Conservation (phyloP, 352 stramenopile genomes). For the Pythium inflatum region DNA sequence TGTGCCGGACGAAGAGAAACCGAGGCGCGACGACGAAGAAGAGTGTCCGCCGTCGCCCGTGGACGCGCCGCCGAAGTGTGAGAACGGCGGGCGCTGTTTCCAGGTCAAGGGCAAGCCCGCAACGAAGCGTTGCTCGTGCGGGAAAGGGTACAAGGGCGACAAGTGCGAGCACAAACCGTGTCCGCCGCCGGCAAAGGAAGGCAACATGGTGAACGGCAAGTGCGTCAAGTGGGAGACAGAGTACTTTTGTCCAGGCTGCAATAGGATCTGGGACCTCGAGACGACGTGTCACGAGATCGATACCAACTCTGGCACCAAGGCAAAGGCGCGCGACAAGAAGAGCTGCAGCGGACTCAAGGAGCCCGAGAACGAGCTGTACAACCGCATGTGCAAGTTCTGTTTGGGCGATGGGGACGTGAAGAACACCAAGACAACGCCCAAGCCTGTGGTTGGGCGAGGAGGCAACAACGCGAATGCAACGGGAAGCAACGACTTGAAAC, state of each 20-base stretch:
- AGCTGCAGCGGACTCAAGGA: background rate
- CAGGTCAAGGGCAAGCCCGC: slow-evolving; percentile 19
- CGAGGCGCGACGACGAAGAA: slow-evolving; percentile 6
- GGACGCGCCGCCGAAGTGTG: background rate
- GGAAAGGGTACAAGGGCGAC: slow-evolving; percentile 18
- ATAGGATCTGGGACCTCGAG: slow-evolving; percentile 2
- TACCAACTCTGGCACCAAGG: background rate
- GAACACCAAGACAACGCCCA: background rate
- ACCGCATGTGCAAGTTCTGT: slow-evolving; percentile 11
- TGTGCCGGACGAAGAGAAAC: background rate
- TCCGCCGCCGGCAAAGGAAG: slow-evolving; percentile 7
- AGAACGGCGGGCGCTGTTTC: slow-evolving; percentile 8
- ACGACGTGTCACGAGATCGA: slow-evolving; percentile 1
- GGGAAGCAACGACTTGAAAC: background rate
- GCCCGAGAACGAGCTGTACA: slow-evolving; percentile 14
- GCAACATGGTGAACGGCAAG: slow-evolving; percentile 18
- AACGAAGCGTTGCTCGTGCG: slow-evolving; percentile 10
- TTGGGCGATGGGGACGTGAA: background rate
- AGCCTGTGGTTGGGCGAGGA: background rate
- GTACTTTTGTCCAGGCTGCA: slow-evolving; percentile 15
- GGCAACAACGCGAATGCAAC: background rate
- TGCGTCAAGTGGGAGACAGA: slow-evolving; percentile 16
- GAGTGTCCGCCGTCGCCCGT: background rate
- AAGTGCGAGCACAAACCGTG: slow-evolving; percentile 23
- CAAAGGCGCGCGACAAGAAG: background rate